Base-by-base conservation (phyloP, 306 rosid genomes). In the Rosa multiflora region DNA sequence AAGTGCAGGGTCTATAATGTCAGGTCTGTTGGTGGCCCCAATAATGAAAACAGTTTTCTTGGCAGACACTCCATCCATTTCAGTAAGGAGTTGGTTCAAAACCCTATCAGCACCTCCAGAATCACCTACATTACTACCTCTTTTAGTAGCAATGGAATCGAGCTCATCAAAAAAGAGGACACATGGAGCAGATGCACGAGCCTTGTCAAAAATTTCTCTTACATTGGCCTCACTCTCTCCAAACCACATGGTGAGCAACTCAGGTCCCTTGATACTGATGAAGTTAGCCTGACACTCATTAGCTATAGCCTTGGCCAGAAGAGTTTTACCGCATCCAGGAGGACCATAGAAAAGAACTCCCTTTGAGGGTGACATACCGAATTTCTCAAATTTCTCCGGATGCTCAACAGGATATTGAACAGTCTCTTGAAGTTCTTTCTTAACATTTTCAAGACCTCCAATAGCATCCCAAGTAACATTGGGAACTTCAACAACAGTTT, bases 271-370 rank as follows among this genome's bases (percentile, higher is more conserved):
- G 79, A 82, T 72, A 52, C 85, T 82, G 40, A 82, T 82, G 82
- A 82, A 82, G 68, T 82, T 82, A 0, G 85, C 82, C 76, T 82
- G 85, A 59, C 88, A 85, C 64, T 85, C 88, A 79, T 82, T 85
- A 23, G 88, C 88, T 64, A 82, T 78, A 74, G 82, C 85, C 64
- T 82, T 78, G 72, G 82, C 86, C 48, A 82, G 68, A 73, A 82
- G 79, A 11, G 86, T 82, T 73, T 82, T 82, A 8, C 86, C 77
- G 59, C 86, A 82, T 18, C 86, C 86, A 21, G 86, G 88, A 81
- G 88, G 88, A n/a, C 88, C 85, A 76, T 85, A 85, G 70, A 85
- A 82, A 59, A 85, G 88, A 74, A 78, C 86, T 55, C 86, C 86
- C 68, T 64, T 82, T 2, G 79, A 82, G 7, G 86, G 86, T 10